Base-by-base conservation (phyloP, 225 moss, liverwort and hornwort species). In the Bryoerythrophyllum caledonicum region DNA sequence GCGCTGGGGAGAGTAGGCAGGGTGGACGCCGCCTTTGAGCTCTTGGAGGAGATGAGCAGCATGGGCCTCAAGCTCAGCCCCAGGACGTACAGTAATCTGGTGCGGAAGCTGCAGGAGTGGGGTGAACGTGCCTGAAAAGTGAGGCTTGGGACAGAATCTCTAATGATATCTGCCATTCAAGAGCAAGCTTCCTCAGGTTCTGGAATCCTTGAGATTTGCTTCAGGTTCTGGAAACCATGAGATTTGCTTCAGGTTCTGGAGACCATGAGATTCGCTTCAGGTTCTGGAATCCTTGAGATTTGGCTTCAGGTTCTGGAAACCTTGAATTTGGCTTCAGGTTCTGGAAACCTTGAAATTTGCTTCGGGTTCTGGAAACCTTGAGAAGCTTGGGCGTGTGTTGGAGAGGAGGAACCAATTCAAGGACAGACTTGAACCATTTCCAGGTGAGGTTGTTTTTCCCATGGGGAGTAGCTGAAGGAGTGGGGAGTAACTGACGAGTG, bases 41-140 rank as follows among this genome's bases (percentile, higher is more conserved):
- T 84, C 23, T 67, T 81, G 60, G 84, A 81, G 66, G 84, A 84
- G 70, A 84, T 84, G 84, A 81, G 65, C 35, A 74, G 71, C 23
- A 65, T 23, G 25, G 84, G 84, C 7, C 70, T 84, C 69, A 84
- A 81, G 74, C 81, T 81, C 7, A 78, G 77, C 44, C 80, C 81
- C 53, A 77, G 78, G 44, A 63, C 78, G 4, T 84, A 81, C 64
- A 40, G 41, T 48, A 81, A 74, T 14, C 54, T 84, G 71, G 55
- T 84, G 56, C 80, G 55, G 19, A 78, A 78, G 77, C 81, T 81
- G 70, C 81, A 81, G 74, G 74, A 74, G 15, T 84, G 77, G 80
- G 78, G 81, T 61, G 73, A 46, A 35, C 68, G 52, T 49, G 76
- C 63, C 30, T 76, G 73, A 57, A 38, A 38, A 38, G 38, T 38